Evolutionary conservation across 2,329 filamentous ascomycete species (phyloP).

Genomic region (Lasiodiplodia gonubiensis): DNA sequence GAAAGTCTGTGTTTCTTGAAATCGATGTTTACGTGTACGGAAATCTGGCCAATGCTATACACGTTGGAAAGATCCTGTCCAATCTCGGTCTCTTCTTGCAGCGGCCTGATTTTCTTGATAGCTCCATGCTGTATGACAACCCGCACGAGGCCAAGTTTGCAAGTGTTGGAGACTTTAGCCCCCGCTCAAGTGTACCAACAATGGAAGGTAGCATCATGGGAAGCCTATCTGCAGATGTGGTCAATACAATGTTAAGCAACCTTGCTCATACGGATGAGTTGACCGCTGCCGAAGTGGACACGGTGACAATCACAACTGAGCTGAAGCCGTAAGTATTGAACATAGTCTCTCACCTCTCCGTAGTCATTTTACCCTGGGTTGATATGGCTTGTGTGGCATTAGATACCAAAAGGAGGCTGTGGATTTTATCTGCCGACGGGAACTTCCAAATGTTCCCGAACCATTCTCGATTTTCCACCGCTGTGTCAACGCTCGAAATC

Average conservation of each 20-base stretch:
- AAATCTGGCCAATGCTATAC: not conserved
- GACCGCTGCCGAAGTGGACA: not conserved
- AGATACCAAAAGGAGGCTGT: conserved; percentile 26
- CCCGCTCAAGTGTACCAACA: not conserved
- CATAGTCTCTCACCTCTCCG: too few species aligned
- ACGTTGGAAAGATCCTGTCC: conserved; percentile 24
- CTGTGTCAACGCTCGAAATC: conserved; percentile 9
- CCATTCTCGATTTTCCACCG: conserved; percentile 16
- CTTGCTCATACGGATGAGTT: not conserved
- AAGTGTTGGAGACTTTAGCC: not conserved
- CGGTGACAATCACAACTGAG: not conserved
- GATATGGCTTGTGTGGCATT: too few species aligned
- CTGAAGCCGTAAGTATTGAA: not conserved
- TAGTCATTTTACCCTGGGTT: too few species aligned
- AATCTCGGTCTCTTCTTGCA: conserved; percentile 23
- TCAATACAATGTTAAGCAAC: not conserved
- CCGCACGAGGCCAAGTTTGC: not conserved
- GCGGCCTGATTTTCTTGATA: conserved; percentile 11
- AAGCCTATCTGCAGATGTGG: not conserved
- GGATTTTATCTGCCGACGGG: conserved; percentile 20
- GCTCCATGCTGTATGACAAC: conserved; percentile 2
- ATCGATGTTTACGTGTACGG: not conserved
- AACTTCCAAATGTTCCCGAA: conserved; percentile 2
- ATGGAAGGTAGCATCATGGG: not conserved
- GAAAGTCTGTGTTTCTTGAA: not conserved